Evolutionary conservation across 768 basidiomycete genomes (phyloP).

Genomic region (Leccinum obscurum): DNA sequence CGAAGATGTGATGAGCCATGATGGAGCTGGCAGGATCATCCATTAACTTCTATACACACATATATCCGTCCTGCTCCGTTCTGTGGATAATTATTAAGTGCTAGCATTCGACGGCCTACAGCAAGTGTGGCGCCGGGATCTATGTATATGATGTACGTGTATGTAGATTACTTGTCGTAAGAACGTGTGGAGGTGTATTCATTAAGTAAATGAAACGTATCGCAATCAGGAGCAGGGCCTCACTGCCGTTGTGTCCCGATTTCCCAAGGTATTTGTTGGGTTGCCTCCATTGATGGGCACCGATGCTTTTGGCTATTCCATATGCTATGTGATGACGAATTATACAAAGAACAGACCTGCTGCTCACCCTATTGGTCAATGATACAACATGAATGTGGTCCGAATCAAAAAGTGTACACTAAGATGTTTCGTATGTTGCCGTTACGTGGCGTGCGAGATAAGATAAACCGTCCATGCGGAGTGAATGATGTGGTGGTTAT

Average conservation of each 20-base stretch:
- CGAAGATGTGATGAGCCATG: neutral
- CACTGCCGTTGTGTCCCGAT: neutral
- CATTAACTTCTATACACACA: no score
- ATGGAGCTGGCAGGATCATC: neutral
- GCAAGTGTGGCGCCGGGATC: neutral
- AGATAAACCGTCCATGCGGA: slow-evolving; percentile 1
- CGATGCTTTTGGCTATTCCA: neutral
- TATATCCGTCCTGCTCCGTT: neutral
- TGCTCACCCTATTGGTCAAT: slow-evolving; percentile 6
- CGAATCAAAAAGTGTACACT: slow-evolving; percentile 20
- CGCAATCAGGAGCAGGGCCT: neutral
- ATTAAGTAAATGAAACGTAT: neutral
- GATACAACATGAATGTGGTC: slow-evolving; percentile 14
- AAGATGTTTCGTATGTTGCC: slow-evolving; percentile 12
- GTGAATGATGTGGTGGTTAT: slow-evolving; percentile 6
- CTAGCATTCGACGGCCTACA: neutral
- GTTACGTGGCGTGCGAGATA: slow-evolving; percentile 7
- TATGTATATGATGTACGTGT: neutral
- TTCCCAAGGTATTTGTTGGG: neutral
- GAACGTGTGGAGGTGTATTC: neutral
- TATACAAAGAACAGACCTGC: slow-evolving; percentile 20
- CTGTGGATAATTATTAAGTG: neutral
- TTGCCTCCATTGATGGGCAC: neutral
- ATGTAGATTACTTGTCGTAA: neutral
- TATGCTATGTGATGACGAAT: neutral